A percentile compares a stretch with the other conserved stretches of the same genome.
These are phyloP conservation scores for Cladophialophora immunda DNA, from an alignment of 2,329 filamentous ascomycete genomes.

Conservation along the genomic window DNA sequence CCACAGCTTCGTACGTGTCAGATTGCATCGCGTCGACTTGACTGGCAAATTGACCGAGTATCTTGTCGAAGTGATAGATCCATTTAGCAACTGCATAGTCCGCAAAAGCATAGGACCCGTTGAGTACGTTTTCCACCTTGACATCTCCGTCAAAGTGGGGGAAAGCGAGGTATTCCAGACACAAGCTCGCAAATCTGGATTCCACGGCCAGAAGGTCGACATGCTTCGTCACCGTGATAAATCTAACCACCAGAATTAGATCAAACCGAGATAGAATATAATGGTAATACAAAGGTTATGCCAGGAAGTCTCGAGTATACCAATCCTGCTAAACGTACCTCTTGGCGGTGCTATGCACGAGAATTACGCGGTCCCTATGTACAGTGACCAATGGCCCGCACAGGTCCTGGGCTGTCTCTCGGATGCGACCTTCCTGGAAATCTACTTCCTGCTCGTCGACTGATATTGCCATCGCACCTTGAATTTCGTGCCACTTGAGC, in stretches of 20 bases:
- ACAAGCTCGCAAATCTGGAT: constrained; percentile 46
- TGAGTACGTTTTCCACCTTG: constrained; percentile 29
- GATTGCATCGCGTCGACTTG: background rate
- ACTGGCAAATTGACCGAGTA: constrained; percentile 16
- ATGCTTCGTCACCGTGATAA: constrained; percentile 35
- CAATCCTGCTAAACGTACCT: constrained; percentile 42
- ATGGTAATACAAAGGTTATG: background rate
- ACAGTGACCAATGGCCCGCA: constrained; percentile 50
- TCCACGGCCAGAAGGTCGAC: constrained; percentile 40
- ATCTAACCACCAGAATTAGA: background rate
- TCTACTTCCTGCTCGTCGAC: constrained; percentile 43
- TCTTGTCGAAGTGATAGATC: constrained; percentile 45
- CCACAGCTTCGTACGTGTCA: background rate
- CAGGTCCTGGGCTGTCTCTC: background rate
- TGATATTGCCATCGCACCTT: constrained; percentile 49
- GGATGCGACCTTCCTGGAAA: constrained; percentile 39
- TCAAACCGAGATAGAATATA: background rate
- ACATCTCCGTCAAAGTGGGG: constrained; percentile 44
- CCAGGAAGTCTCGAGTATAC: background rate
- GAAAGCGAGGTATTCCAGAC: constrained; percentile 49
- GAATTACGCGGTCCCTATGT: constrained; percentile 45
- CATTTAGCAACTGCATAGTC: constrained; percentile 52
- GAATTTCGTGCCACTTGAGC: constrained; percentile 54
- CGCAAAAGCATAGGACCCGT: constrained; percentile 49
- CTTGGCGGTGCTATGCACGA: constrained; percentile 52